Base-by-base conservation (phyloP, 1,139 yeast species). In the Suhomyces bribrorum region DNA sequence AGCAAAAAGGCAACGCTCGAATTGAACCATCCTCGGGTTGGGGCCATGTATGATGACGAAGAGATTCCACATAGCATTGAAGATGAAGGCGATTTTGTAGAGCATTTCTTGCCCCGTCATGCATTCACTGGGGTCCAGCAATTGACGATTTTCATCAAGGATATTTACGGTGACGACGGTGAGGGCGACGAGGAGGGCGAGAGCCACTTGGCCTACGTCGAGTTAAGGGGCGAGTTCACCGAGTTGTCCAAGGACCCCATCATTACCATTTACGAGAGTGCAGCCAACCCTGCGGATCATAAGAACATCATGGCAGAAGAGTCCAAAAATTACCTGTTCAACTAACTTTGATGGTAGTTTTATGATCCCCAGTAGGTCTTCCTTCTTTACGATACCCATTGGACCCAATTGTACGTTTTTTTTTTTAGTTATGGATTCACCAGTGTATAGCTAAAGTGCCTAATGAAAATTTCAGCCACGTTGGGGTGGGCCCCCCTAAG, bases 231-330 rank as follows among this genome's bases (percentile, higher is more conserved):
- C 0, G 94, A 86, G 48, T 82, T 72, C 57, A 75, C 83, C 4
- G 79, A 78, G 40, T 61, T 81, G 44, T 64, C 69, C 36, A 77
- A 73, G 50, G 87, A 79, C 42, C 95, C 95, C 0, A 81, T 86
- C 14, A 74, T 84, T 14, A 73, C 95, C 1, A 56, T 85, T 18
- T 90, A 90, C 59, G 97, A 90, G 60, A 79, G 89, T 44, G 95
- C 96, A 1, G 94, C 97, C 5, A 89, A 89, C 56, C 96, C 96
- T 0, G 79, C 84, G 3, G 97, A 90, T 57, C 97, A 90, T 61
- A 81, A 82, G 54, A 77, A 70, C 46, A 40, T 75, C 31, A 36
- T 41, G 18, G 43, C 40, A 14, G 34, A 31, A 12, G 46, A 43
- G 16, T 27, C 38, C 7, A 26, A 36, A 25, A 39, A 41, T 29